These are phyloP conservation scores for Corynascus novoguineensis DNA, from an alignment of 495 filamentous ascomycete species.

Conservation along the genomic window DNA sequence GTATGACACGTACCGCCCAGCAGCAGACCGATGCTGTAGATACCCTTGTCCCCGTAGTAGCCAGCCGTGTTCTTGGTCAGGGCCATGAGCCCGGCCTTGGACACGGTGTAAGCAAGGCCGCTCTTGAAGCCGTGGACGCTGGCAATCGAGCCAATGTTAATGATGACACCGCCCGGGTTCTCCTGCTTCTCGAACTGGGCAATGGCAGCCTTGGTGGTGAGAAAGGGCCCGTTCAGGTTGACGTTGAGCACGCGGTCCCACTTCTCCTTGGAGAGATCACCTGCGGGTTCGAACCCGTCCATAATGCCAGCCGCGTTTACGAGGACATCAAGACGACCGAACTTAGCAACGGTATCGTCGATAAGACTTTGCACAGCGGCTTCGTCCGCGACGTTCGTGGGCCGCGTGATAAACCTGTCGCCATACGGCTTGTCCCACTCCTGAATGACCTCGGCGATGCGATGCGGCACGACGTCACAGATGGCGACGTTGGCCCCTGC, in stretches of 20 bases:
- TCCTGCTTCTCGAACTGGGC: constrained; percentile 38
- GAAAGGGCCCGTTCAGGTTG: constrained; percentile 56
- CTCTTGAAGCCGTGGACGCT: constrained; percentile 27
- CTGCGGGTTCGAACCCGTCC: constrained; percentile 52
- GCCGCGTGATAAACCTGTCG: constrained; percentile 26
- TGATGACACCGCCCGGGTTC: constrained; percentile 33
- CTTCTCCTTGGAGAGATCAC: constrained; percentile 41
- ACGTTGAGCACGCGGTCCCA: constrained; percentile 56
- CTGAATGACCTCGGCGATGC: constrained; percentile 28
- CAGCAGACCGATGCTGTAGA: constrained; percentile 52
- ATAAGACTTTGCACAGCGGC: constrained; percentile 33
- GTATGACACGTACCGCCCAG: constrained; percentile 43
- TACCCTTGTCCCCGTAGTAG: constrained; percentile 52
- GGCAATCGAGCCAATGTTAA: constrained; percentile 46
- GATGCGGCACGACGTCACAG: constrained; percentile 43
- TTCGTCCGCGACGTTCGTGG: constrained; percentile 37
- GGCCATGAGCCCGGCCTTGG: constrained; percentile 52
- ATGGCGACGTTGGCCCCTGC: constrained; percentile 41
- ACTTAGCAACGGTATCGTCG: constrained; percentile 30
- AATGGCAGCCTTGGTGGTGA: constrained; percentile 50
- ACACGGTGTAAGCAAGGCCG: constrained; percentile 53
- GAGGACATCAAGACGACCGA: constrained; percentile 43
- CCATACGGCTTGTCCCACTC: constrained; percentile 26
- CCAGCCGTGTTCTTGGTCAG: constrained; percentile 60
- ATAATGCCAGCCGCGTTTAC: constrained; percentile 47